Percentiles rank a stretch among this genome's conserved stretches.
Conservation (phyloP, 371 early-diverging fungal genomes). For the Modicella reniformis region DNA sequence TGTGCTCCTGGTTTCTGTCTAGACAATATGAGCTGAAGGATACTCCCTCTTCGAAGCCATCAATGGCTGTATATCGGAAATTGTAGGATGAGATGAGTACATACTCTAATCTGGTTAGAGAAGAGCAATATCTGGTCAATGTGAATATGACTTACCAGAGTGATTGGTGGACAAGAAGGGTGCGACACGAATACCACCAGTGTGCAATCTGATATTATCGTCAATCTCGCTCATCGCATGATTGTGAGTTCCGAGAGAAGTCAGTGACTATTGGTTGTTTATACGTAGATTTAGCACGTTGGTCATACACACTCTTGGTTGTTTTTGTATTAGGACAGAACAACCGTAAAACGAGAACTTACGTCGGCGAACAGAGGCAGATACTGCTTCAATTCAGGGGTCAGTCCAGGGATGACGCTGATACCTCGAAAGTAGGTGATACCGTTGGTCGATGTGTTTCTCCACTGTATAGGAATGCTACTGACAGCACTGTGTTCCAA, state of each 20-base stretch:
- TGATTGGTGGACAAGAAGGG: conserved; percentile 75
- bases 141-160: conserved; percentile 52
- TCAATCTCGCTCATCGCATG: conserved; percentile 87
- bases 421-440: conserved; percentile 87
- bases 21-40: conserved; percentile 73
- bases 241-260: conserved; percentile 83
- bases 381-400: conserved; percentile 75
- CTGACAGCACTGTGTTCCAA: conserved; percentile 73
- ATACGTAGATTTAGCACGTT: background rate
- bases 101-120: no score
- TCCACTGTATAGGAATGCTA: conserved; percentile 77
- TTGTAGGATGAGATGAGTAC: background rate
- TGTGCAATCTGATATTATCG: conserved; percentile 84
- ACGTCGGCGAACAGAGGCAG: conserved; percentile 84
- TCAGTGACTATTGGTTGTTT: conserved; percentile 63
- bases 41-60: conserved; percentile 68
- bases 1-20: conserved; percentile 77
- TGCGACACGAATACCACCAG: conserved; percentile 85
- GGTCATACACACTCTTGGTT: no score
- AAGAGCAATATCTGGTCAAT: background rate
- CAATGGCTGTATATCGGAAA: conserved; percentile 56
- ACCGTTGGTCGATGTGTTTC: conserved; percentile 88
- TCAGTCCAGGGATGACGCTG: conserved; percentile 70
- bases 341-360: conserved; percentile 18
- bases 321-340: background rate